Base-by-base conservation (phyloP, 2,329 filamentous ascomycete species). In the Macrophomina phaseolina region DNA sequence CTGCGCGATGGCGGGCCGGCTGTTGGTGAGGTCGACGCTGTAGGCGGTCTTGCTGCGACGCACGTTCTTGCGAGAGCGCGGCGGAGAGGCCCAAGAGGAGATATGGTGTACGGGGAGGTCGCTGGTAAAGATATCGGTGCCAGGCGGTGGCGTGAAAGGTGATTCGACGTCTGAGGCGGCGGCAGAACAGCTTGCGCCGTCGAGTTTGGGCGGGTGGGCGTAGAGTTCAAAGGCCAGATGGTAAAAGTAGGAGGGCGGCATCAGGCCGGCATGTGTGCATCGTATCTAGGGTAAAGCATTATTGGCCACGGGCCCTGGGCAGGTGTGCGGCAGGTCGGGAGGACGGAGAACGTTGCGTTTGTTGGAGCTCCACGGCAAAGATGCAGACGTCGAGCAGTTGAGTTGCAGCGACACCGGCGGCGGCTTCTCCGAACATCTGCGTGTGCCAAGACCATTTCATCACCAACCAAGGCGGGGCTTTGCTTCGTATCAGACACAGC, bases 151-250 rank as follows among this genome's bases (percentile, higher is more conserved):
- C 40, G 78, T 67, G 70, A 77, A 84, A n/a, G 70, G 72, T 16
- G 46, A 36, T 45, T 64, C 62, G 8, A 49, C 45, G 34, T 51
- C 64, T 28, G 28, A 30, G n/a, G 34, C 53, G 30, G 63, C 8
- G 14, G 42, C 32, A 55, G 65, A 53, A 62, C 68, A 52, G 36
- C 23, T 28, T n/a, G 38, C 32, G 40, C 32, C 42, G 42, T 40
- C 18, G 36, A 18, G 52, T n/a, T 66, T 68, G 36, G 70, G 69
- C 34, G 74, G 73, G 16, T 75, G 79, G 69, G 81, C 75, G 71
- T 87, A 83, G 18, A 90, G 78, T 82, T 90, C 87, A 71, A 90
- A 81, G 70, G 81, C 81, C 67, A 90, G 75, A 72, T 90, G 86
- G 73, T 87, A 90, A 76, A 89, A 89, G 76, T 88, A 89, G 61